A percentile compares a stretch with the other conserved stretches of the same genome.
phyloP scores from a whole-genome alignment of 371 early-diverging fungal genomes.

The Syncephalis fuscata region DNA sequence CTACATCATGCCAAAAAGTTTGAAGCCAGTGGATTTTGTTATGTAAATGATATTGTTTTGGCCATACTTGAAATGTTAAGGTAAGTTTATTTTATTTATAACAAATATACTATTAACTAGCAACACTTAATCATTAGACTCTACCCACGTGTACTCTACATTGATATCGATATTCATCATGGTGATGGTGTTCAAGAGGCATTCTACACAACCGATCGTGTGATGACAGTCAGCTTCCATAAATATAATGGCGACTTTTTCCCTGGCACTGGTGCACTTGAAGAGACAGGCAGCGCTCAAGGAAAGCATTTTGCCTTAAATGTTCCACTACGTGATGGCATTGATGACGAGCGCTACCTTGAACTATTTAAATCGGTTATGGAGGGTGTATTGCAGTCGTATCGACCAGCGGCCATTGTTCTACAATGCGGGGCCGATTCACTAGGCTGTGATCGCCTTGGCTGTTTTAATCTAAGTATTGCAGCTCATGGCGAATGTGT shows the following conservation, averaged over 20 bases:
- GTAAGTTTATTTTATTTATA: conserved; percentile 11
- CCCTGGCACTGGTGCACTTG: conserved; percentile 81
- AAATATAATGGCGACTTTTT: conserved; percentile 91
- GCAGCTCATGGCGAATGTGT: conserved; percentile 86
- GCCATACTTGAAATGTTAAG: conserved; percentile 75
- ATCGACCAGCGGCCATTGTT: conserved; percentile 71
- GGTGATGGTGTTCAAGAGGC: conserved; percentile 97
- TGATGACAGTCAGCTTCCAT: conserved; percentile 88
- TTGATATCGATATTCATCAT: conserved; percentile 95
- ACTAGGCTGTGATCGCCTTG: conserved; percentile 78
- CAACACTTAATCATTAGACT: conserved; percentile 16
- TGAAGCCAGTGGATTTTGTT: conserved; percentile 92
- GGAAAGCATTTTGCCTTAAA: conserved; percentile 80
- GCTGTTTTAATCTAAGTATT: conserved; percentile 80
- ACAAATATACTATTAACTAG: neutral
- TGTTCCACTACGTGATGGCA: conserved; percentile 82
- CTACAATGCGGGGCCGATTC: conserved; percentile 96
- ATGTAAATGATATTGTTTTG: conserved; percentile 90
- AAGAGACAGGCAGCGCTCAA: conserved; percentile 50
- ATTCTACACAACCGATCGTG: conserved; percentile 78
- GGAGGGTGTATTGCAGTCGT: conserved; percentile 56
- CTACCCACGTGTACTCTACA: conserved; percentile 74
- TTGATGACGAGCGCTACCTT: conserved; percentile 72
- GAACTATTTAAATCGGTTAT: conserved; percentile 76
- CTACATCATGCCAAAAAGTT: conserved; percentile 91